Conservation (phyloP, 768 basidiomycete species). For the Termitomyces sp. region DNA sequence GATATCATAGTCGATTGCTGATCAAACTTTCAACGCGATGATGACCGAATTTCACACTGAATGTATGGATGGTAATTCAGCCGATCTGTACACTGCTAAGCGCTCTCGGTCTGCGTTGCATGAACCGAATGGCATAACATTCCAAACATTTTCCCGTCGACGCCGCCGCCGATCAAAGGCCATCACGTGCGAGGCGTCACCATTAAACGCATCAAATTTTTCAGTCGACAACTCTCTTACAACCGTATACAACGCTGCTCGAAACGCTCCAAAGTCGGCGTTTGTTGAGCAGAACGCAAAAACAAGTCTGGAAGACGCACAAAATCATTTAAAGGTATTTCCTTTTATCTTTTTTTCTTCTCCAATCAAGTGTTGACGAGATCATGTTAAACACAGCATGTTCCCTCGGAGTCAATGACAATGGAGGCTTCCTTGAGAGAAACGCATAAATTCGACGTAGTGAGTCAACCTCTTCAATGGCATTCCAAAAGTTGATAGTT, state of each 20-base stretch:
- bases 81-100: not conserved
- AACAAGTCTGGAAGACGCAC: slow-evolving; percentile 10
- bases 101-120: not conserved
- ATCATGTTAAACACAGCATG: slow-evolving; percentile 6
- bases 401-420: slow-evolving; percentile 5
- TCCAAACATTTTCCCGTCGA: not conserved
- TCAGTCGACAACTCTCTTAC: slow-evolving; percentile 1
- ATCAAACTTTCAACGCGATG: not conserved
- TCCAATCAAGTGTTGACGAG: not conserved
- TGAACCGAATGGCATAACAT: not conserved
- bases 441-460: slow-evolving; percentile 6
- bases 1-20: not conserved
- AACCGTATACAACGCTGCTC: not conserved
- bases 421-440: not conserved
- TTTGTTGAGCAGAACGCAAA: slow-evolving; percentile 3
- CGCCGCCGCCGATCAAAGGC: not conserved
- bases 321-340: not conserved
- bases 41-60: not conserved
- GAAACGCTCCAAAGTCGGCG: slow-evolving; percentile 5
- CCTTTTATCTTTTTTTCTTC: not conserved
- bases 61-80: not conserved
- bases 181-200: slow-evolving; percentile 11
- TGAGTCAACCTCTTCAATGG: not conserved
- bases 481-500: not conserved
- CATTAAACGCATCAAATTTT: slow-evolving; percentile 10